Evolutionary conservation across 2,329 filamentous ascomycete species (phyloP), one percentile per base, ranked within the genome.

Genomic region (Ascosphaera pollenicola): DNA sequence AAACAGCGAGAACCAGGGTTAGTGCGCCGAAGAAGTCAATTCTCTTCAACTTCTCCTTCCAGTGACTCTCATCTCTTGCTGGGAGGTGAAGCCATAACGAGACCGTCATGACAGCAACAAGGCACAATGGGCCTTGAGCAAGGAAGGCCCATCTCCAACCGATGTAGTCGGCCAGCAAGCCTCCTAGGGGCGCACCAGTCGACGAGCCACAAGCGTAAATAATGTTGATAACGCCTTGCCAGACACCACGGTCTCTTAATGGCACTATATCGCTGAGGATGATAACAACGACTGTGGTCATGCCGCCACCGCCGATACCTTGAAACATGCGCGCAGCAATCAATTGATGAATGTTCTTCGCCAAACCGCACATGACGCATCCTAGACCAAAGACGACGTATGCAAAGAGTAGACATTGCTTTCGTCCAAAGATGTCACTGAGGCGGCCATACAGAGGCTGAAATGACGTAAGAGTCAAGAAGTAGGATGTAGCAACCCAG

Each of bases 121-220:
- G 51, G 42, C 77, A 79, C 3, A 83, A 52, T 2, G 80, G 80
- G 0, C 70, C 69, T 52, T 87, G 81, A 2, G 64, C 64, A 10
- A 81, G 54, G 50, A 89, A 87, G 0, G 78, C 69, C 75, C 77
- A 83, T 46, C 79, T 63, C 79, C 79, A 84, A 26, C 78, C 77
- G 39, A 84, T 66, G 3, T 65, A 70, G 53, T 84, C 78, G 0
- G 77, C 70, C n/a, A 84, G 54, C 5, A 80, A 53, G 2, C 80
- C 79, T 13, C 71, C 80, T 0, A 87, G 46, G 0, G 79, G 77
- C 3, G 74, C 78, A 2, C 80, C 80, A 3, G 66, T 63, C 3
- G 72, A 70, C 3, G 76, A 68, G n/a, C 78, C 80, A 15, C 64
- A 57, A 0, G 76, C 75, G 48, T 69, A 83, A 37, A 83, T 65